These are phyloP conservation scores for Ceratocystis lukuohia DNA, from an alignment of 2,329 filamentous ascomycete genomes.

Conservation along the genomic window DNA sequence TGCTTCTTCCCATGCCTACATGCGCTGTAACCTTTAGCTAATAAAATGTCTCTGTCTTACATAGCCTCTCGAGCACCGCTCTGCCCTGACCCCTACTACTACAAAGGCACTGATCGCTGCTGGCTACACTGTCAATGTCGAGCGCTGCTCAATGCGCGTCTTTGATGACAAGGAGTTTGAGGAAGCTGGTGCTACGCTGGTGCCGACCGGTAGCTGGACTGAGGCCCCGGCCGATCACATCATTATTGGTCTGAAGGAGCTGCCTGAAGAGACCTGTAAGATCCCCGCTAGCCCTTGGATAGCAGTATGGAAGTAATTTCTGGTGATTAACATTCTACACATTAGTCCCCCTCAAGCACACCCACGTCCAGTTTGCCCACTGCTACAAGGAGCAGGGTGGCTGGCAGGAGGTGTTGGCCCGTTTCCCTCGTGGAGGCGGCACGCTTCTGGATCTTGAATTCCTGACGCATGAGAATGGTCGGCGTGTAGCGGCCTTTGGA, in stretches of 20 bases:
- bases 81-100: slow-evolving; percentile 31
- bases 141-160: slow-evolving; percentile 51
- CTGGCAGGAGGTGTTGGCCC: slow-evolving; percentile 66
- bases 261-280: slow-evolving; percentile 54
- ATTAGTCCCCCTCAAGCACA: slow-evolving; percentile 53
- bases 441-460: slow-evolving; percentile 81
- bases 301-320: too few relatives aligned
- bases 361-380: slow-evolving; percentile 58
- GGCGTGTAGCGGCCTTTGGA: slow-evolving; percentile 59
- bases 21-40: background rate
- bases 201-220: slow-evolving; percentile 55
- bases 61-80: slow-evolving; percentile 39
- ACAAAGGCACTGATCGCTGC: slow-evolving; percentile 43
- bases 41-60: background rate
- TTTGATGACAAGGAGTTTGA: slow-evolving; percentile 48
- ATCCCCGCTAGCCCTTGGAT: background rate
- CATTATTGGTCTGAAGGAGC: slow-evolving; percentile 65
- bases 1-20: background rate
- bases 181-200: slow-evolving; percentile 48
- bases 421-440: slow-evolving; percentile 64
- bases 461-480: slow-evolving; percentile 53
- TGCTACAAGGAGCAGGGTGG: slow-evolving; percentile 65
- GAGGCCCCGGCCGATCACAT: slow-evolving; percentile 54
- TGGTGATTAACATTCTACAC: background rate
- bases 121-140: slow-evolving; percentile 54